A percentile compares a stretch with the other conserved stretches of the same genome.
Evolutionary conservation across 306 rosid species (phyloP).

Genomic region (Astragalus membranaceus): DNA sequence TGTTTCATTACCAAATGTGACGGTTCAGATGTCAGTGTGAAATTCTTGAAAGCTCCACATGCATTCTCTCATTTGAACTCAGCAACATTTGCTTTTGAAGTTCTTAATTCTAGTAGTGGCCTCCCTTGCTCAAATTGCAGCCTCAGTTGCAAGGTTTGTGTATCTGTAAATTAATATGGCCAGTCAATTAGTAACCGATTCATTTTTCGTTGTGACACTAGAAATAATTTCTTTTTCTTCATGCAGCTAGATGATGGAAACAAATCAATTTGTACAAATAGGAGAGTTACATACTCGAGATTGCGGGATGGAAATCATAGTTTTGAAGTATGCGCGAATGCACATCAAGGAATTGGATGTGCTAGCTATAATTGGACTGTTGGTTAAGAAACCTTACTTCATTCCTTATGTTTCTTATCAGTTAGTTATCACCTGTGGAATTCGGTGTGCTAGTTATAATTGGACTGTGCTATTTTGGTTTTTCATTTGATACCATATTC

Average conservation of each 20-base stretch:
- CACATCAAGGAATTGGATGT: conserved; percentile 47
- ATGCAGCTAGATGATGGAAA: conserved; percentile 66
- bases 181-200: neutral
- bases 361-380: conserved; percentile 69
- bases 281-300: conserved; percentile 44
- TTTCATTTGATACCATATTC: neutral
- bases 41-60: conserved; percentile 70
- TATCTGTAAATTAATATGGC: neutral
- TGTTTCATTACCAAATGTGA: conserved; percentile 34
- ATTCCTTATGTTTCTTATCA: conserved; percentile 10
- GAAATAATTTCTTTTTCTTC: neutral
- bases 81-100: conserved; percentile 65
- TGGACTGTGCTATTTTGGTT: neutral
- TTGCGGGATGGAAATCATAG: conserved; percentile 75
- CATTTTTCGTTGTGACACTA: neutral
- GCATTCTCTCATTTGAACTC: conserved; percentile 71
- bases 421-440: too few relatives aligned
- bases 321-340: conserved; percentile 62
- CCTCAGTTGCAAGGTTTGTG: conserved; percentile 71
- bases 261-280: conserved; percentile 41
- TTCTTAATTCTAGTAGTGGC: conserved; percentile 26
- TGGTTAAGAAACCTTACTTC: conserved; percentile 47
- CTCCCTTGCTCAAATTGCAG: conserved; percentile 43
- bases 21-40: conserved; percentile 44
- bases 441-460: too few relatives aligned